Conservation (phyloP, 2,329 filamentous ascomycete genomes). For the Aspergillus sergii region DNA sequence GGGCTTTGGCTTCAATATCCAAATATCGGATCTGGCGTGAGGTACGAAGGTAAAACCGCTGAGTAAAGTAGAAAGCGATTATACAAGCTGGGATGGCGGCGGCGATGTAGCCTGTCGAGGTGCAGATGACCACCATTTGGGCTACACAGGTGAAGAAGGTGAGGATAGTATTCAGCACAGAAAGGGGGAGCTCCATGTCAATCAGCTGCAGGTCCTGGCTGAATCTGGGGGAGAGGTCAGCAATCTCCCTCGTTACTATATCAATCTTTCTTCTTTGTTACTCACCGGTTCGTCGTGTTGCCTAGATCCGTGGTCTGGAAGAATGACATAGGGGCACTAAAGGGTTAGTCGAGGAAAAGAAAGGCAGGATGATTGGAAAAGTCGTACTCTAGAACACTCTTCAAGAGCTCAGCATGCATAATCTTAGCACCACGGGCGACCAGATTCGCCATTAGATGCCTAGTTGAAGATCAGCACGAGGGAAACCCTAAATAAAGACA, state of each 20-base stretch:
- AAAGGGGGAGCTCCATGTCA: slow-evolving; percentile 19
- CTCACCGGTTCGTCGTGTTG: slow-evolving; percentile 13
- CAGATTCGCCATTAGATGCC: background rate
- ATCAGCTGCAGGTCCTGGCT: slow-evolving; percentile 17
- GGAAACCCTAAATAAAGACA: background rate
- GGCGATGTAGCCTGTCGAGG: slow-evolving; percentile 8
- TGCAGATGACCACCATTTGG: slow-evolving; percentile 4
- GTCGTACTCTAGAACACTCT: background rate
- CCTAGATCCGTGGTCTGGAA: slow-evolving; percentile 16
- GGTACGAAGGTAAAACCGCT: slow-evolving; percentile 59
- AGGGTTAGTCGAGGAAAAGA: slow-evolving; percentile 6
- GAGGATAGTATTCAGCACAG: slow-evolving; percentile 9
- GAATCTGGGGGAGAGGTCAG: background rate
- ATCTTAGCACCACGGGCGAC: background rate
- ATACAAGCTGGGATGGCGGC: slow-evolving; percentile 47
- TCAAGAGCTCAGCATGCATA: background rate
- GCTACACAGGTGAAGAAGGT: slow-evolving; percentile 7
- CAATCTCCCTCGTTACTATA: no score
- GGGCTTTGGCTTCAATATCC: slow-evolving; percentile 56
- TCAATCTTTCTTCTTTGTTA: background rate
- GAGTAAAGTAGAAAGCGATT: slow-evolving; percentile 49
- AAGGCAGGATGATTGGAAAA: background rate
- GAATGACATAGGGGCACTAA: slow-evolving; percentile 19
- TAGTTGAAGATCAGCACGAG: background rate
- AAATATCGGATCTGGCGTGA: slow-evolving; percentile 53